Conservation (phyloP, 2,329 filamentous ascomycete species). For the Ustulina deusta region DNA sequence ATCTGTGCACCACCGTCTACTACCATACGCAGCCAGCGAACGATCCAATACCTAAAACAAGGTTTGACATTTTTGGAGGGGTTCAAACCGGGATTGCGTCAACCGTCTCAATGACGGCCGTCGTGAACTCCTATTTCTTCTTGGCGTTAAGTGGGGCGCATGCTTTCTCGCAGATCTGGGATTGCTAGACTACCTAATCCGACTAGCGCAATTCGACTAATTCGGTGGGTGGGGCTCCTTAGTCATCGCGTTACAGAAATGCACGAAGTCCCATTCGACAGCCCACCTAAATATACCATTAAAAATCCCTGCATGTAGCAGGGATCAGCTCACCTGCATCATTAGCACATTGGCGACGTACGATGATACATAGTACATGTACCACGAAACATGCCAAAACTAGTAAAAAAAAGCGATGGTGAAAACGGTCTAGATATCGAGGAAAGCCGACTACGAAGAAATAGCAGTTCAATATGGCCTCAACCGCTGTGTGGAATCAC, state of each 20-base stretch:
- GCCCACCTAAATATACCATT: too few species aligned
- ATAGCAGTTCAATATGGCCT: too few species aligned
- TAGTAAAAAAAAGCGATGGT: too few species aligned
- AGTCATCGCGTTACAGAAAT: conserved; percentile 20
- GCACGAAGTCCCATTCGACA: conserved; percentile 19
- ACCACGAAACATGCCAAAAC: too few species aligned
- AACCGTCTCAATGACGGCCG: background rate
- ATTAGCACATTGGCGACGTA: too few species aligned
- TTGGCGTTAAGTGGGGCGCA: background rate
- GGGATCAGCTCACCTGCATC: too few species aligned
- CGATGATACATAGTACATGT: too few species aligned
- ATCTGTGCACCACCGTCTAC: background rate
- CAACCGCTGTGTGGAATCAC: too few species aligned
- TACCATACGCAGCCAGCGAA: conserved; percentile 4
- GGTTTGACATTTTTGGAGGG: conserved; percentile 16
- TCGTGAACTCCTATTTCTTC: conserved; percentile 11
- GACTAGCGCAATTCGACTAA: background rate
- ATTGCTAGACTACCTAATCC: background rate
- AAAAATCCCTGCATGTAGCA: too few species aligned
- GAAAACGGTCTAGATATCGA: too few species aligned
- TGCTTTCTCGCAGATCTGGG: background rate
- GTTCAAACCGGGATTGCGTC: conserved; percentile 33
- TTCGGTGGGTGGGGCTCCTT: background rate
- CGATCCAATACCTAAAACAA: conserved; percentile 8
- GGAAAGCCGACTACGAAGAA: too few species aligned